phyloP scores from a whole-genome alignment of 2,329 filamentous ascomycete species.

The Cyphellophora europaea region DNA sequence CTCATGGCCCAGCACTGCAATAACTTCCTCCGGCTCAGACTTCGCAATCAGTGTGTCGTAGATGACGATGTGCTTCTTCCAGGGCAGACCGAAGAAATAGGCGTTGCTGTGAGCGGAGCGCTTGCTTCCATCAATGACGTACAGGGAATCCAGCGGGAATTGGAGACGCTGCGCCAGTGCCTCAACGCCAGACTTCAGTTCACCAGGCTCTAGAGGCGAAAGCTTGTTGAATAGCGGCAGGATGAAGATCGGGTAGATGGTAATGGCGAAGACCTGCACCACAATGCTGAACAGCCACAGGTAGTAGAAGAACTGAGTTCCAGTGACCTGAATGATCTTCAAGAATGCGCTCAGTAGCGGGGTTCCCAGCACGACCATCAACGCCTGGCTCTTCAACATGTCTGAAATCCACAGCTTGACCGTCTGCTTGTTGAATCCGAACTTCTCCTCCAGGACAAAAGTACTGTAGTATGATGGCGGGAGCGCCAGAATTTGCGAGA shows the following conservation, averaged over 20 bases:
- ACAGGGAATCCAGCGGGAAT: slow-evolving; percentile 85
- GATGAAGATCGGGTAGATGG: slow-evolving; percentile 90
- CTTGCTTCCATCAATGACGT: slow-evolving; percentile 91
- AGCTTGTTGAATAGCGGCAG: slow-evolving; percentile 97
- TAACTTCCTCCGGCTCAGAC: slow-evolving; percentile 82
- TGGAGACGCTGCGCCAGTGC: slow-evolving; percentile 70
- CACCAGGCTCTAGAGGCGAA: slow-evolving; percentile 77
- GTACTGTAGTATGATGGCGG: slow-evolving; percentile 84
- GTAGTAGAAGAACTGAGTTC: slow-evolving; percentile 94
- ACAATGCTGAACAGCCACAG: slow-evolving; percentile 87
- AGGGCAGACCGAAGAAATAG: slow-evolving; percentile 94
- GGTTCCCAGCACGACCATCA: slow-evolving; percentile 69
- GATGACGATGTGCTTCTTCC: slow-evolving; percentile 99
- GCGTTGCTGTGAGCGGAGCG: slow-evolving; percentile 81
- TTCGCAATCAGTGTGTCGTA: slow-evolving; percentile 97
- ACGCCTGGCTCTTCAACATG: slow-evolving; percentile 79
- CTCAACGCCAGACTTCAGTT: slow-evolving; percentile 82
- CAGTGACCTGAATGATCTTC: slow-evolving; percentile 87
- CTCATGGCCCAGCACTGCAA: slow-evolving; percentile 90
- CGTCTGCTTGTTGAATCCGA: slow-evolving; percentile 98
- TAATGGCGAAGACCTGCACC: slow-evolving; percentile 89
- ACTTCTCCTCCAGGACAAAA: slow-evolving; percentile 92
- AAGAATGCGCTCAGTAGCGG: slow-evolving; percentile 89
- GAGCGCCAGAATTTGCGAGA: slow-evolving; percentile 69
- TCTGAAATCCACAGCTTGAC: slow-evolving; percentile 79